Percentiles rank a stretch among this genome's conserved stretches.
phyloP scores from a whole-genome alignment of 495 filamentous ascomycete genomes.

The Achaetomiella virescens region DNA sequence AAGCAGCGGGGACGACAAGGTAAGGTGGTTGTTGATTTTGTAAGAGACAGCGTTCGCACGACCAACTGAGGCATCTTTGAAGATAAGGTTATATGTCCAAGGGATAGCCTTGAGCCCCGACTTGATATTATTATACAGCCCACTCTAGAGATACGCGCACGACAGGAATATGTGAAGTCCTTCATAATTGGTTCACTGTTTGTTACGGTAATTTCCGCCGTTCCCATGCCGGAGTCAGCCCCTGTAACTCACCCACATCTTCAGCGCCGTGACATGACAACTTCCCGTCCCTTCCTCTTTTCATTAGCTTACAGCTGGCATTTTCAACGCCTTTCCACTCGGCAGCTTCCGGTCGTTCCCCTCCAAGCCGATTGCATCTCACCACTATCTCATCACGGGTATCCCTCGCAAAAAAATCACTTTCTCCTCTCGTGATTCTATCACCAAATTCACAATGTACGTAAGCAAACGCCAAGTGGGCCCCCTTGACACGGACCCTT shows the following conservation, averaged over 20 bases:
- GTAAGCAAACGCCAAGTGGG: slow-evolving; percentile 5
- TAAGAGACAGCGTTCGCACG: too few species aligned
- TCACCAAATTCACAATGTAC: not conserved
- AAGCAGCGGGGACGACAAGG: slow-evolving; percentile 9
- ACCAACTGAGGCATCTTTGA: too few species aligned
- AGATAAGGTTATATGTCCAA: too few species aligned
- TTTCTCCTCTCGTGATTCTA: slow-evolving; percentile 4
- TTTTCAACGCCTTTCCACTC: slow-evolving; percentile 5
- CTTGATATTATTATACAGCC: too few species aligned
- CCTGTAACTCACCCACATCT: too few species aligned
- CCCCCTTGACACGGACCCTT: not conserved
- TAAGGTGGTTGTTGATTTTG: slow-evolving; percentile 19
- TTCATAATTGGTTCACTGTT: too few species aligned
- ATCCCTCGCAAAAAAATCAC: not conserved
- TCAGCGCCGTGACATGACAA: too few species aligned
- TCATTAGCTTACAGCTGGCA: not conserved
- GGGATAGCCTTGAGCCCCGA: too few species aligned
- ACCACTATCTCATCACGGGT: slow-evolving; percentile 6
- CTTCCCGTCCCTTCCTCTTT: not conserved
- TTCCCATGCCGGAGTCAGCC: too few species aligned
- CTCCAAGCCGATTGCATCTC: not conserved
- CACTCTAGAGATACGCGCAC: too few species aligned
- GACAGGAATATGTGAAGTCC: too few species aligned
- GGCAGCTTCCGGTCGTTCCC: not conserved
- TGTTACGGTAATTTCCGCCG: too few species aligned